Conservation (phyloP, 2,329 filamentous ascomycete genomes). For the Cadophora malorum region DNA sequence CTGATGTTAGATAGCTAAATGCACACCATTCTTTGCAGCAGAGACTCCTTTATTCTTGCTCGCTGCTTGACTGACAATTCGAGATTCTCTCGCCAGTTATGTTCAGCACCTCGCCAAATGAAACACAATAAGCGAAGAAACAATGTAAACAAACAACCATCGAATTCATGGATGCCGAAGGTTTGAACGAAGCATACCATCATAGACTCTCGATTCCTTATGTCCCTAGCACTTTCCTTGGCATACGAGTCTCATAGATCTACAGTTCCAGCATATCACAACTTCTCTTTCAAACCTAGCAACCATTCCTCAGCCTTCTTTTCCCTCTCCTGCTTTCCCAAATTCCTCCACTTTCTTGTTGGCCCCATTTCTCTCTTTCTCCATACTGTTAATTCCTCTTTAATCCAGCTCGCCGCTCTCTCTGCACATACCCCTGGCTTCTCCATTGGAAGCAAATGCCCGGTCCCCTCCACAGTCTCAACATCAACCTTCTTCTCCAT, state of each 20-base stretch:
- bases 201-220: too few species aligned
- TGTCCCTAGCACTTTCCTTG: too few species aligned
- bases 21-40: background rate
- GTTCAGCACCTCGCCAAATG: background rate
- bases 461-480: background rate
- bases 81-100: too few species aligned
- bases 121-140: background rate
- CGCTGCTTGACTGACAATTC: background rate
- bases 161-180: too few species aligned
- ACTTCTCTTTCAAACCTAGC: background rate
- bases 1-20: background rate
- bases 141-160: background rate
- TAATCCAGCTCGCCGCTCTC: background rate
- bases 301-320: background rate
- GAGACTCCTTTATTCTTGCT: background rate
- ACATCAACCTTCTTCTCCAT: background rate
- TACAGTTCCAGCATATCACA: background rate
- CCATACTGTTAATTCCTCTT: background rate
- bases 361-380: background rate
- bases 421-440: background rate
- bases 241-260: background rate
- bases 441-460: background rate
- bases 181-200: too few species aligned
- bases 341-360: background rate
- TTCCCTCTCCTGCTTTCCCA: background rate